phyloP scores from a whole-genome alignment of 306 rosid species.

The Biancaea sappan region DNA sequence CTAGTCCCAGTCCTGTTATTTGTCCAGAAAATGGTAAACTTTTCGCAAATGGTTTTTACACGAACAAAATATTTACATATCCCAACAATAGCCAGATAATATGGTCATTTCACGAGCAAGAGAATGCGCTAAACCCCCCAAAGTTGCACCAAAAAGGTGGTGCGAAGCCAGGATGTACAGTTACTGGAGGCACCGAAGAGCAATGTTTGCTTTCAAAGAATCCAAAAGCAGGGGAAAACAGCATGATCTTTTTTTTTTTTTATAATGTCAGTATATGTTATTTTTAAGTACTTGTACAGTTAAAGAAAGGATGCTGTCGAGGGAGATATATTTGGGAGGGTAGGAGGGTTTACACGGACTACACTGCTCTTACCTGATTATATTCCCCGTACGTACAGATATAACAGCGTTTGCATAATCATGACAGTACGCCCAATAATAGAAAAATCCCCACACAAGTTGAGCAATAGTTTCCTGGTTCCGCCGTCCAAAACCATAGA shows the following conservation, averaged over 20 bases:
- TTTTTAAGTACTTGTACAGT: neutral
- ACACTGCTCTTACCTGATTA: slow-evolving; percentile 63
- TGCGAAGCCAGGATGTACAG: neutral
- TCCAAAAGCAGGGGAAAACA: neutral
- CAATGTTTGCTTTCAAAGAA: too few relatives aligned
- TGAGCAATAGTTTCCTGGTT: slow-evolving; percentile 81
- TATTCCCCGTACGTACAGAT: slow-evolving; percentile 84
- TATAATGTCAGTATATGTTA: neutral
- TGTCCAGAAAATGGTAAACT: neutral
- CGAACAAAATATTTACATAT: neutral
- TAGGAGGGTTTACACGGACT: neutral
- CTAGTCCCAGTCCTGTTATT: neutral
- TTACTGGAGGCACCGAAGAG: neutral
- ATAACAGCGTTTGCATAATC: slow-evolving; percentile 81
- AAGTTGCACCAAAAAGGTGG: neutral
- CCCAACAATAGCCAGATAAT: neutral
- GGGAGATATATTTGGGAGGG: neutral
- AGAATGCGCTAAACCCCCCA: neutral
- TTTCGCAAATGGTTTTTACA: neutral
- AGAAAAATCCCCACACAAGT: slow-evolving; percentile 93
- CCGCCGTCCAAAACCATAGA: slow-evolving; percentile 57
- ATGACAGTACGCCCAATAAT: slow-evolving; percentile 94
- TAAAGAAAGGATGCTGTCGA: neutral
- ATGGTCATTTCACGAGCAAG: neutral
- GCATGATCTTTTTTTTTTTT: neutral